Evolutionary conservation across 768 basidiomycete species (phyloP).

Genomic region (Agrocybe pediades): DNA sequence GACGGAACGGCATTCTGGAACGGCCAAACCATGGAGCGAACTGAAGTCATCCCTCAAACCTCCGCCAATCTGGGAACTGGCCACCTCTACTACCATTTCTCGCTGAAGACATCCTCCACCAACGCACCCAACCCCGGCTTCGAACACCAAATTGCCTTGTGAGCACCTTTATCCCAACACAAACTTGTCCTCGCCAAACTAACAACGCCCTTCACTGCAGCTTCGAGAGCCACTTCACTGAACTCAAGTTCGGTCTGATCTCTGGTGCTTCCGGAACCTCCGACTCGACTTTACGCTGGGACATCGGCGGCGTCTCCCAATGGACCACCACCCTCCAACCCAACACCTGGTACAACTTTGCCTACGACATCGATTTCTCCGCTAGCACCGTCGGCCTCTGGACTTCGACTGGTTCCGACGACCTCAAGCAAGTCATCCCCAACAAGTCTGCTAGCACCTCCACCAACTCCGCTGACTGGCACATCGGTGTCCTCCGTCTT

Average conservation of each 20-base stretch:
- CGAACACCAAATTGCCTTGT: slow-evolving; percentile 23
- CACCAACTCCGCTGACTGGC: slow-evolving; percentile 21
- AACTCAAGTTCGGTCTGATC: slow-evolving; percentile 21
- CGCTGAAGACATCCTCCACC: slow-evolving; percentile 15
- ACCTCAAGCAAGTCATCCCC: slow-evolving; percentile 17
- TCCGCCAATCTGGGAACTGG: slow-evolving; percentile 21
- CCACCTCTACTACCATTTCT: slow-evolving; percentile 23
- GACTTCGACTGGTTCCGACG: slow-evolving; percentile 17
- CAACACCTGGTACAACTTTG: slow-evolving; percentile 25
- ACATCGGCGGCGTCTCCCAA: slow-evolving; percentile 20
- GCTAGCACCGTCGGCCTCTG: slow-evolving; percentile 19
- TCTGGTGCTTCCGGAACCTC: slow-evolving; percentile 18
- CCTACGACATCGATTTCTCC: slow-evolving; percentile 22
- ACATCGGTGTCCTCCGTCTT: slow-evolving; percentile 22
- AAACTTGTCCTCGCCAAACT: not conserved
- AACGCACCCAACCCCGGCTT: slow-evolving; percentile 20
- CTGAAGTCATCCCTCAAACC: slow-evolving; percentile 20
- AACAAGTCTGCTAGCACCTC: slow-evolving; percentile 18
- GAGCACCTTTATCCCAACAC: not conserved
- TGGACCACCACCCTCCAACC: slow-evolving; percentile 19
- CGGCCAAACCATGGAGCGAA: slow-evolving; percentile 22
- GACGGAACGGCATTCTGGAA: slow-evolving; percentile 23
- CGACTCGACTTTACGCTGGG: slow-evolving; percentile 19
- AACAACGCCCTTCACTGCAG: not conserved
- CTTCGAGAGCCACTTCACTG: slow-evolving; percentile 23